Percentiles rank a stretch among this genome's conserved stretches.
These are phyloP conservation scores for Geosmithia morbida DNA, from an alignment of 2,329 filamentous ascomycete species.

Conservation along the genomic window DNA sequence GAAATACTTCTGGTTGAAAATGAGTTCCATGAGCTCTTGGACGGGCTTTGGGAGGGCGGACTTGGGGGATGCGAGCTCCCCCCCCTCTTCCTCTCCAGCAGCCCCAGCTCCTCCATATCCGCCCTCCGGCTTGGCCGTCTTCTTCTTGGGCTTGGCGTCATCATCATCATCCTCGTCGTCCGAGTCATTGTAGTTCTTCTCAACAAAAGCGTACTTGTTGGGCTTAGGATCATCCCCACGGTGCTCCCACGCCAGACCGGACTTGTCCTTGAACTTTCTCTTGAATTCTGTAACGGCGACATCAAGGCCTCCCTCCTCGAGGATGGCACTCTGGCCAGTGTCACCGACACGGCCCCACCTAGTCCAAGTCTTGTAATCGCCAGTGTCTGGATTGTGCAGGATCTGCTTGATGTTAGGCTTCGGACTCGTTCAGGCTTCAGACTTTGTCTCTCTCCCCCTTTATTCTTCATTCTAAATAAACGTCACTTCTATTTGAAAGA, in stretches of 20 bases:
- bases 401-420: conserved; percentile 18
- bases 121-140: conserved; percentile 1
- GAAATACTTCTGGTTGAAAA: conserved; percentile 70
- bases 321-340: conserved; percentile 28
- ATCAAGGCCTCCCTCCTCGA: conserved; percentile 25
- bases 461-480: too few relatives aligned
- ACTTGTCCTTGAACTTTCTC: conserved; percentile 49
- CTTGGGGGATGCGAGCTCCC: conserved; percentile 21
- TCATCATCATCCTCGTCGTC: conserved; percentile 31
- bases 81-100: conserved; percentile 19
- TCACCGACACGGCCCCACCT: conserved; percentile 70
- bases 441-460: too few relatives aligned
- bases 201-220: conserved; percentile 68
- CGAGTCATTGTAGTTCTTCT: conserved; percentile 61
- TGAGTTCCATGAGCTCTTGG: conserved; percentile 60
- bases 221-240: conserved; percentile 41
- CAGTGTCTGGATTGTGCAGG: conserved; percentile 19
- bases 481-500: too few relatives aligned
- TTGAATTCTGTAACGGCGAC: conserved; percentile 36
- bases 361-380: conserved; percentile 50
- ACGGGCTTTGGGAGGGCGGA: conserved; percentile 45
- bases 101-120: conserved; percentile 8
- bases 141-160: conserved; percentile 12
- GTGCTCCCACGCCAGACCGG: conserved; percentile 39
- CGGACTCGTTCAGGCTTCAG: neutral